A percentile compares a stretch with the other conserved stretches of the same genome.
phyloP scores from a whole-genome alignment of 352 stramenopile genomes.

The Thalassiosira sp. region DNA sequence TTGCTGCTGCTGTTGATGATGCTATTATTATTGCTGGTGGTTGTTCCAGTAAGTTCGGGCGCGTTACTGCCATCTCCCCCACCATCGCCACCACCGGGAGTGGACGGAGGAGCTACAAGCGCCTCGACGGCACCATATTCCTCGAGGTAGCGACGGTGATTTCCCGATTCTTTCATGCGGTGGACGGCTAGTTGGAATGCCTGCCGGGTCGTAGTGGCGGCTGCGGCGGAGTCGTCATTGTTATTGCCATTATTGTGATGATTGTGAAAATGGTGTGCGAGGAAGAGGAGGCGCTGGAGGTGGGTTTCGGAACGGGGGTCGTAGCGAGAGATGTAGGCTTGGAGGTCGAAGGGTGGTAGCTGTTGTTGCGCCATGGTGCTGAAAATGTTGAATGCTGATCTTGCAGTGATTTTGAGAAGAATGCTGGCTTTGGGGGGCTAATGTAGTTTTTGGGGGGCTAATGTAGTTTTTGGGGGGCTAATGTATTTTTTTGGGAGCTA shows the following conservation, averaged over 20 bases:
- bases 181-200: conserved; percentile 53
- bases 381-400: conserved; percentile 8
- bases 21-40: too few species aligned
- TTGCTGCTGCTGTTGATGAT: too few species aligned
- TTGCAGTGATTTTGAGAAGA: too few species aligned
- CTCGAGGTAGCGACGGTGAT: conserved; percentile 59
- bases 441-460: conserved; percentile 1
- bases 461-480: conserved; percentile 1
- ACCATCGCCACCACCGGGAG: too few species aligned
- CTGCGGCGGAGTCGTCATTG: background rate
- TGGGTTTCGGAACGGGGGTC: conserved; percentile 52
- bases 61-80: background rate
- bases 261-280: conserved; percentile 47
- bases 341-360: conserved; percentile 59
- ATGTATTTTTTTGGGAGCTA: background rate
- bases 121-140: conserved; percentile 49
- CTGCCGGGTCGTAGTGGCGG: background rate
- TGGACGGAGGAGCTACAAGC: background rate
- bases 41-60: background rate
- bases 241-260: background rate
- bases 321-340: conserved; percentile 69
- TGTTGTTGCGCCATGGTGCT: conserved; percentile 17
- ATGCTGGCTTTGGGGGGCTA: conserved; percentile 14
- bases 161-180: conserved; percentile 58
- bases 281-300: conserved; percentile 62